Evolutionary conservation across 495 filamentous ascomycete genomes (phyloP), one percentile per base, ranked within the genome.

Genomic region (Neurospora sp.): DNA sequence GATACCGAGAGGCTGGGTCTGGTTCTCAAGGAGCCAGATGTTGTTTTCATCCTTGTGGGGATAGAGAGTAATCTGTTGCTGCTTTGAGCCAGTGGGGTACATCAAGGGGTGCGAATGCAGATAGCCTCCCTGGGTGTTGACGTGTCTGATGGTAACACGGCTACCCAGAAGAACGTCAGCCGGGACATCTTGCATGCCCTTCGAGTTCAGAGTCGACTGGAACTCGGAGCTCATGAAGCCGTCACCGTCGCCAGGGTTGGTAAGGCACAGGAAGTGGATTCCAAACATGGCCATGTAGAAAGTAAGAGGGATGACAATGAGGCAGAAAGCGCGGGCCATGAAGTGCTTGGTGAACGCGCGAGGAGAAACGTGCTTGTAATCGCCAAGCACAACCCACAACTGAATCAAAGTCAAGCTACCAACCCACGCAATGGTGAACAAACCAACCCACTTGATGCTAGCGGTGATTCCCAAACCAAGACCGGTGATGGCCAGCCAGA

Each of bases 141-240:
- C 89, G 81, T 99, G 96, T 76, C 96, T 92, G 75, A 99, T 88
- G 77, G 86, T 89, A 76, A 99, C 86, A 54, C 92, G 90, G 78
- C 93, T 96, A 54, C 96, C 96, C 78, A 94, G 92, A 36, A 92
- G 90, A 74, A 99, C 90, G 82, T 99, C 94, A 4, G 92, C 96
- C 0, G 96, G 91, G 21, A 97, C 94, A 80, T 96, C 94, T 80
- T 93, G 89, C 96, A 99, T 99, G 40, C 86, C 89, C 84, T 98
- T 98, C 54, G 91, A 94, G 82, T 98, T 99, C 73, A 99, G 85
- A 2, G 96, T 99, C 31, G 96, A 93, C 82, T 98, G 96, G 85
- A 99, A 99, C 81, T 99, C 96, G 39, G 94, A 97, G 75, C 93
- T 97, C 96, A 99, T 99, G 86, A 99, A 99, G 71, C 96, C 96